Evolutionary conservation across 306 rosid species (phyloP), one percentile per base, ranked within the genome.

Genomic region (Urtica urens): DNA sequence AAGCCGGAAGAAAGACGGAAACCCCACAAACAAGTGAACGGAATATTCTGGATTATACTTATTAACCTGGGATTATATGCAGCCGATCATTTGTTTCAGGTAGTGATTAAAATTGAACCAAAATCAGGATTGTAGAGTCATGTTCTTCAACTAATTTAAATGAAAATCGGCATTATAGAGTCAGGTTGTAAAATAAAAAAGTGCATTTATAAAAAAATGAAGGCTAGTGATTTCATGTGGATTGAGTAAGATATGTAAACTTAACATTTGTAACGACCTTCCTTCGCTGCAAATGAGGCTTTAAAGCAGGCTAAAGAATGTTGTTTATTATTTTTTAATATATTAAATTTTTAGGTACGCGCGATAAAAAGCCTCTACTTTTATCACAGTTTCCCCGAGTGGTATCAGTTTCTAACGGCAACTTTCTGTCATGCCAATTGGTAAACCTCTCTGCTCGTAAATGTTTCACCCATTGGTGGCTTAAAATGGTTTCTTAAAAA

Each of bases 371-470:
- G 43, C 56, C 66, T 90, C n/a, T 90, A 85, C 64, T 50, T 90
- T 63, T 85, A 73, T 67, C 94, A 85, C 73, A 75, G 45, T 62
- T 60, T 70, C 62, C 99, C 99, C 10, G 79, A 70, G 31, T 79
- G 95, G 95, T 90, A 77, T 61, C 99, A 79, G 74, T 90, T 90
- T 70, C 60, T 85, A 47, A 90, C 99, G 12, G 95, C 99, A 37
- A 81, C 94, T 49, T 85, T 81, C 63, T 90, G 99, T 58, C 99
- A 90, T 67, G 94, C 94, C 65, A 75, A 79, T 79, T 90, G 99
- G 99, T 81, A 74, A 77, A 53, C 37, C 30, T 42, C 46, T 68
- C 6, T 43, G 19, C 16, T 57, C 53, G 54, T 7, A 11, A 5
- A 15, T 1, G 49, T 43, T 19, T 19, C 41, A 10, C n/a, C n/a